phyloP scores from a whole-genome alignment of 1,139 yeast genomes.

The Meyerozyma guilliermondii region DNA sequence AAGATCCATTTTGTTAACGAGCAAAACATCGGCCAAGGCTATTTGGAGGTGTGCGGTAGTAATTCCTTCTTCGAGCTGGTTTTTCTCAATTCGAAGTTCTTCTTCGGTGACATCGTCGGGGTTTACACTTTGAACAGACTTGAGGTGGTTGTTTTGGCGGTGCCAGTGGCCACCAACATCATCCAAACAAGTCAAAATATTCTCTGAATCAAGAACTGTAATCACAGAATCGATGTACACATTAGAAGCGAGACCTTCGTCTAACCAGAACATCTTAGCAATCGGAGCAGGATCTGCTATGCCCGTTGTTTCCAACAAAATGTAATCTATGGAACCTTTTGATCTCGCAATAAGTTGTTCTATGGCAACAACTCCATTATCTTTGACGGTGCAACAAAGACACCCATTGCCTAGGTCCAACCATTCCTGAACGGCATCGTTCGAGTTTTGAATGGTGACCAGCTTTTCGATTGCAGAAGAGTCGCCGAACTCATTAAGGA shows the following conservation, averaged over 20 bases:
- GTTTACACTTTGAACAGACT: constrained; percentile 16
- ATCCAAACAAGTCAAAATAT: constrained; percentile 61
- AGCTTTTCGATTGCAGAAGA: constrained; percentile 87
- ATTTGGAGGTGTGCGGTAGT: constrained; percentile 89
- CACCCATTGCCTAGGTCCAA: constrained; percentile 95
- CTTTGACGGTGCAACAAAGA: constrained; percentile 92
- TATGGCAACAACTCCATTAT: constrained; percentile 89
- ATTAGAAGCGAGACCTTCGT: constrained; percentile 77
- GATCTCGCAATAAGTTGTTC: constrained; percentile 77
- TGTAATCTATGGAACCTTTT: constrained; percentile 77
- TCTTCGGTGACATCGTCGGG: constrained; percentile 21
- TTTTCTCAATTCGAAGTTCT: constrained; percentile 31
- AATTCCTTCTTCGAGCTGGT: constrained; percentile 39
- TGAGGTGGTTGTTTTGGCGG: constrained; percentile 29
- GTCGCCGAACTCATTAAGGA: constrained; percentile 86
- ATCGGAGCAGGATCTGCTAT: constrained; percentile 98
- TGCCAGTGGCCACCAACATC: constrained; percentile 67
- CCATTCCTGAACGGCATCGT: constrained; percentile 82
- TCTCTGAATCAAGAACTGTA: constrained; percentile 81
- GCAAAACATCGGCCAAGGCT: constrained; percentile 79
- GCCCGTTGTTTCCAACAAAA: constrained; percentile 90
- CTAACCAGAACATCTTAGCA: constrained; percentile 96
- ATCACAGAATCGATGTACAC: constrained; percentile 90
- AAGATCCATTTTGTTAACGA: constrained; percentile 73
- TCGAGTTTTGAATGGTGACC: constrained; percentile 63